Conservation (phyloP, 208 protist genomes). For the Trypanosoma avium region DNA sequence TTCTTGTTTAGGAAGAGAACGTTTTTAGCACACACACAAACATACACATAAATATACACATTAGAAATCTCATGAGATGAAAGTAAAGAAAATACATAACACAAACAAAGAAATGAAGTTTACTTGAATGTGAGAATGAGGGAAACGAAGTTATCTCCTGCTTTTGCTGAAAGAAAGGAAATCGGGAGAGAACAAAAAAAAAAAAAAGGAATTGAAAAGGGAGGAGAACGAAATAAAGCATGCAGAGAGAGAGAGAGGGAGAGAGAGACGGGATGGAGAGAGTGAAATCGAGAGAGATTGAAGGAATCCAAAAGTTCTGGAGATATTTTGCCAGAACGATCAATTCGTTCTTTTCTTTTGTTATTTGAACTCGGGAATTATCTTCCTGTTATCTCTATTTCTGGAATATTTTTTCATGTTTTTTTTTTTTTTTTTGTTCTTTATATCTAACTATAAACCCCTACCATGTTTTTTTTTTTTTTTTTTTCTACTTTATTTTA, state of each 20-base stretch:
- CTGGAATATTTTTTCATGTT: background rate
- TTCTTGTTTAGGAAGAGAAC: too few relatives aligned
- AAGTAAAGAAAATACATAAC: too few relatives aligned
- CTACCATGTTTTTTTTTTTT: background rate
- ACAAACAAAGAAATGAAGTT: too few relatives aligned
- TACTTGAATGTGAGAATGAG: too few relatives aligned
- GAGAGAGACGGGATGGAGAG: background rate
- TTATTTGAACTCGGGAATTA: background rate
- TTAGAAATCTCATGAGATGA: too few relatives aligned
- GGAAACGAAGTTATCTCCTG: too few relatives aligned
- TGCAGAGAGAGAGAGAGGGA: conserved; percentile 13
- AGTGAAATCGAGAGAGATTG: conserved; percentile 5
- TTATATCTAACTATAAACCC: background rate
- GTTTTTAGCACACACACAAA: too few relatives aligned
- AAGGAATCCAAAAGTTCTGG: too few relatives aligned
- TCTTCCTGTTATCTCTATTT: conserved; percentile 1
- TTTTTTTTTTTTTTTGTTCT: conserved; percentile 1
- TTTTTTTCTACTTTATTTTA: conserved; percentile 15
- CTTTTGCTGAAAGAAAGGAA: too few relatives aligned
- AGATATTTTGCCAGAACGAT: too few relatives aligned
- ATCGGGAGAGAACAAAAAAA: conserved; percentile 7
- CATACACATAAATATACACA: too few relatives aligned
- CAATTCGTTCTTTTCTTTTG: conserved; percentile 9
- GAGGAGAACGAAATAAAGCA: background rate
- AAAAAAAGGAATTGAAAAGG: conserved; percentile 15